Percentiles rank a stretch among this genome's conserved stretches.
These are phyloP conservation scores for Gastrolobium bilobum DNA, from an alignment of 306 rosid genomes.

Conservation along the genomic window DNA sequence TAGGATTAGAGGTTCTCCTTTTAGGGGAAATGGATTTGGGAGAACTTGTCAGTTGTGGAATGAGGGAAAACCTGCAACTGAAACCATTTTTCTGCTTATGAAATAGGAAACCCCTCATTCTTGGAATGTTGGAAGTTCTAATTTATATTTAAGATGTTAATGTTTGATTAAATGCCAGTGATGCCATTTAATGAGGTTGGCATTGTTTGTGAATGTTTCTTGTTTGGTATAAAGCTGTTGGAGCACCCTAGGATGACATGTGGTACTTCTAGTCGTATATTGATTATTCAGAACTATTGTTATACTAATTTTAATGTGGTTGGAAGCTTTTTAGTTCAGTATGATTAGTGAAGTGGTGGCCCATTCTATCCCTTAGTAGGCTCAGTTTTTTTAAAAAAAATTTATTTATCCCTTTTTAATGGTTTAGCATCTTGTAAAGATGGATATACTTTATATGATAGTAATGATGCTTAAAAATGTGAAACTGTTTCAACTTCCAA, in stretches of 20 bases:
- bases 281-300: background rate
- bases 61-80: background rate
- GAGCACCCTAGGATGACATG: background rate
- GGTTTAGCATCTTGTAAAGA: background rate
- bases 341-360: background rate
- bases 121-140: background rate
- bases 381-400: background rate
- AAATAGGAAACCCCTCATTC: conserved; percentile 6
- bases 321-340: background rate
- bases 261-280: conserved; percentile 10
- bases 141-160: conserved; percentile 4
- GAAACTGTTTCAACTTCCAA: conserved; percentile 33
- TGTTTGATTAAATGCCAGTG: background rate
- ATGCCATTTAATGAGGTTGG: background rate
- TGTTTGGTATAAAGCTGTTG: background rate
- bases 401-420: background rate
- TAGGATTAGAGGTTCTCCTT: background rate
- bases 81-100: background rate
- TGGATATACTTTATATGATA: background rate
- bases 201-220: conserved; percentile 16
- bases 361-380: background rate
- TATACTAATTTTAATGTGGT: background rate
- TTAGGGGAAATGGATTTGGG: conserved; percentile 5
- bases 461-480: conserved; percentile 26
- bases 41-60: background rate